Conservation (phyloP, 352 stramenopile genomes). For the Phytophthora quininea region DNA sequence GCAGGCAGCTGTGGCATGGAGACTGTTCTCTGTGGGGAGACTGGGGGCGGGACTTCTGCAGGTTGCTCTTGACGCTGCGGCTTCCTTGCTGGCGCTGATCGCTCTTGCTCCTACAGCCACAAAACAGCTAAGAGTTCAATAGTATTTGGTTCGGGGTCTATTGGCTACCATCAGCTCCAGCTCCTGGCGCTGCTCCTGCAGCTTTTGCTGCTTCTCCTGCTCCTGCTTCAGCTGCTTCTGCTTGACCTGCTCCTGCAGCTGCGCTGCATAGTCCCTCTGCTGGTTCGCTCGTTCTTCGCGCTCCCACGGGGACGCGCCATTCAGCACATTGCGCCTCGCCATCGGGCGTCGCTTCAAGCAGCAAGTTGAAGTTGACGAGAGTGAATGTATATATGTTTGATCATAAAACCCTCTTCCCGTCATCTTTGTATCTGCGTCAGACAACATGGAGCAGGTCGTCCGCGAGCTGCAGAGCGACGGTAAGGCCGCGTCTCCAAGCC, state of each 20-base stretch:
- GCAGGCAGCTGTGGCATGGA: background rate
- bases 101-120: constrained; percentile 14
- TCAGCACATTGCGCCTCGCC: constrained; percentile 44
- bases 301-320: constrained; percentile 46
- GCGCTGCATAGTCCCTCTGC: constrained; percentile 68
- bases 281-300: constrained; percentile 56
- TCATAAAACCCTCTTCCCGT: background rate
- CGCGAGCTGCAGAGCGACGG: constrained; percentile 78
- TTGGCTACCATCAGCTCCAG: constrained; percentile 39
- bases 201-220: constrained; percentile 43
- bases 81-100: constrained; percentile 14
- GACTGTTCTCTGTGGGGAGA: constrained; percentile 3
- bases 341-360: background rate
- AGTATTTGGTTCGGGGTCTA: background rate
- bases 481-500: constrained; percentile 21
- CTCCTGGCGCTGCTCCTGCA: constrained; percentile 58
- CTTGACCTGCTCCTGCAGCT: constrained; percentile 66
- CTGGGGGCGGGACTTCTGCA: background rate
- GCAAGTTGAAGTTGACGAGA: no score
- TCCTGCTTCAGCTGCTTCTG: constrained; percentile 57
- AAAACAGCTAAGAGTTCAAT: no score
- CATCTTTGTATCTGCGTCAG: background rate
- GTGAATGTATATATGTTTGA: no score
- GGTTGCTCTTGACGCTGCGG: constrained; percentile 17
- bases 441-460: constrained; percentile 71